Evolutionary conservation across 2,329 filamentous ascomycete species (phyloP), one percentile per base, ranked within the genome.

Genomic region (Alternaria sp.): DNA sequence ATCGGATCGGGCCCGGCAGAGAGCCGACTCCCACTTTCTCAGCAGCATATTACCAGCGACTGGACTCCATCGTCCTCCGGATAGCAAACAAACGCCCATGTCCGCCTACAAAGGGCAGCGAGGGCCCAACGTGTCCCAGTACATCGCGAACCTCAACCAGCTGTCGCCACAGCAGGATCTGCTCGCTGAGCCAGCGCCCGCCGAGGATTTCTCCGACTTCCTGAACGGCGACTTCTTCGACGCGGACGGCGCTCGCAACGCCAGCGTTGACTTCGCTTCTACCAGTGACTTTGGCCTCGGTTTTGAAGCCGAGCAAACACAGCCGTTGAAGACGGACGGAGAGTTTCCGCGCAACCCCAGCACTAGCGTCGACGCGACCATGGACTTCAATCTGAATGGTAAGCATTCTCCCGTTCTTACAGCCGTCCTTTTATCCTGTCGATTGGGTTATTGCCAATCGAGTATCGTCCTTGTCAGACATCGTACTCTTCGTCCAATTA

Each of bases 61-160:
- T 65, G 56, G 54, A 63, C 61, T 40, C 47, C 60, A 58, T 59
- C 56, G 52, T 58, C 66, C 26, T 47, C 61, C 45, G 51, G 59
- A 59, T 57, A 62, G 49, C 53, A 50, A 25, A 32, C 57, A 57
- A 62, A 65, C 58, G 65, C 66, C 57, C 74, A 93, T 93, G 91
- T 89, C 92, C 79, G 87, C 85, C 78, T 93, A 89, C 86, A 89
- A 87, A 81, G 90, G 90, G 76, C 91, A 93, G 66, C 89, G 91
- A 77, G 91, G 88, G 73, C 91, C 92, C 76, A 97, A 97, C 80
- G 92, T 97, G 82, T 93, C 93, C 76, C 91, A 93, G 77, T 97
- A 96, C 83, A 86, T 97, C 69, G 91, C 92, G 74, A 91, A 94
- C 71, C 85, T 97, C 74, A 97, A 97, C 84, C 88, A 86, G 49